phyloP scores from a whole-genome alignment of 2,329 filamentous ascomycete species.

The Annulohypoxylon truncatum region DNA sequence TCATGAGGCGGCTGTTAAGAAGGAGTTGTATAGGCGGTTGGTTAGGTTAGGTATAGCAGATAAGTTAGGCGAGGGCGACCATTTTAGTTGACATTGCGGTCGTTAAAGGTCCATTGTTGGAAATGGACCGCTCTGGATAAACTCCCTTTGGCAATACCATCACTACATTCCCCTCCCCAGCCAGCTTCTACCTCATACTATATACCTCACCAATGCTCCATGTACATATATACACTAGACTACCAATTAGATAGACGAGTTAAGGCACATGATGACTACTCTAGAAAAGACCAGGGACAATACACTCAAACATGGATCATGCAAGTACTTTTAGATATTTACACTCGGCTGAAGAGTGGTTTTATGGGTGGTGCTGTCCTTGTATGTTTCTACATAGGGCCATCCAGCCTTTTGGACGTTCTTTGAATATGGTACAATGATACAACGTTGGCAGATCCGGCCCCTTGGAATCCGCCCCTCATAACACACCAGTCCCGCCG shows the following conservation, averaged over 20 bases:
- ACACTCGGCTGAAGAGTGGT: slow-evolving; percentile 36
- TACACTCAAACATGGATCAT: slow-evolving; percentile 19
- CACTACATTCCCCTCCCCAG: background rate
- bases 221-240: slow-evolving; percentile 29
- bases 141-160: background rate
- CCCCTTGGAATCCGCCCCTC: slow-evolving; percentile 29
- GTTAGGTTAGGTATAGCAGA: slow-evolving; percentile 64
- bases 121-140: background rate
- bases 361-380: slow-evolving; percentile 34
- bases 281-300: slow-evolving; percentile 13
- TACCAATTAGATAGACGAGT: slow-evolving; percentile 9
- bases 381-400: slow-evolving; percentile 34
- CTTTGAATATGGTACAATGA: slow-evolving; percentile 41
- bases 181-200: background rate
- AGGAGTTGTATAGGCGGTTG: slow-evolving; percentile 58
- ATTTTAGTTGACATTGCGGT: slow-evolving; percentile 66
- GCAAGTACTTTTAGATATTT: slow-evolving; percentile 35
- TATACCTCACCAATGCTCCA: background rate
- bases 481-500: slow-evolving; percentile 11
- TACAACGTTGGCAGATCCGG: slow-evolving; percentile 27
- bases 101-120: background rate
- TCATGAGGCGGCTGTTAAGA: slow-evolving; percentile 55
- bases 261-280: background rate
- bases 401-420: slow-evolving; percentile 24
- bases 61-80: slow-evolving; percentile 71